These are phyloP conservation scores for Trichoderma erinaceum DNA, from an alignment of 495 filamentous ascomycete genomes.

Conservation along the genomic window DNA sequence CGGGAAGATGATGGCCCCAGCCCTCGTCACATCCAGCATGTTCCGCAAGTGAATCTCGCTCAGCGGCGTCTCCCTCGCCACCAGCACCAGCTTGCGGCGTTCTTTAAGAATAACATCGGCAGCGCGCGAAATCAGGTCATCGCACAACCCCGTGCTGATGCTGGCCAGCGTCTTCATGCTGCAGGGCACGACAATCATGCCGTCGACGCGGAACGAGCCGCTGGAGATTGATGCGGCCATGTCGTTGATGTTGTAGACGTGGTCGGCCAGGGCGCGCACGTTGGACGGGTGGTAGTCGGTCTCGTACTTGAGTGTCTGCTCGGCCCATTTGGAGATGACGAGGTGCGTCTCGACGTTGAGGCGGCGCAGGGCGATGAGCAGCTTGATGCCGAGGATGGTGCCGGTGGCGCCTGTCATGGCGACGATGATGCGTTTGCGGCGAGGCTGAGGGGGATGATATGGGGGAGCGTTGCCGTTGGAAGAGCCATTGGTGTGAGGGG, in stretches of 20 bases:
- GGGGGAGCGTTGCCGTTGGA: neutral
- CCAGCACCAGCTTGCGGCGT: conserved; percentile 35
- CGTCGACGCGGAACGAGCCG: conserved; percentile 35
- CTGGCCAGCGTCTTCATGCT: conserved; percentile 38
- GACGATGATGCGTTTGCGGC: conserved; percentile 26
- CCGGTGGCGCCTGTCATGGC: conserved; percentile 41
- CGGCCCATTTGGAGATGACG: conserved; percentile 40
- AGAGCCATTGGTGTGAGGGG: neutral
- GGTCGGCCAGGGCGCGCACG: conserved; percentile 33
- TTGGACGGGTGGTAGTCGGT: conserved; percentile 29
- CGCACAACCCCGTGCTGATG: conserved; percentile 29
- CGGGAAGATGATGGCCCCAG: conserved; percentile 39
- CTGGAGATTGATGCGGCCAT: conserved; percentile 32
- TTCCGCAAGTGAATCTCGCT: conserved; percentile 43
- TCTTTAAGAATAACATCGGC: conserved; percentile 46
- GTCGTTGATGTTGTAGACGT: conserved; percentile 35
- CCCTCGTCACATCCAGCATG: conserved; percentile 35
- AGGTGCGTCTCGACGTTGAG: conserved; percentile 41
- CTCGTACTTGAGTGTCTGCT: conserved; percentile 39
- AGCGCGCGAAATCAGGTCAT: conserved; percentile 42
- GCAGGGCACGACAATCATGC: conserved; percentile 39
- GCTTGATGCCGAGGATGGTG: conserved; percentile 32
- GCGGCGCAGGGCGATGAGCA: conserved; percentile 32
- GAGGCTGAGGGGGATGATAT: neutral
- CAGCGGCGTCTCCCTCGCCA: conserved; percentile 39